Conservation (phyloP, 2,329 filamentous ascomycete species). For the Monascus ruber region DNA sequence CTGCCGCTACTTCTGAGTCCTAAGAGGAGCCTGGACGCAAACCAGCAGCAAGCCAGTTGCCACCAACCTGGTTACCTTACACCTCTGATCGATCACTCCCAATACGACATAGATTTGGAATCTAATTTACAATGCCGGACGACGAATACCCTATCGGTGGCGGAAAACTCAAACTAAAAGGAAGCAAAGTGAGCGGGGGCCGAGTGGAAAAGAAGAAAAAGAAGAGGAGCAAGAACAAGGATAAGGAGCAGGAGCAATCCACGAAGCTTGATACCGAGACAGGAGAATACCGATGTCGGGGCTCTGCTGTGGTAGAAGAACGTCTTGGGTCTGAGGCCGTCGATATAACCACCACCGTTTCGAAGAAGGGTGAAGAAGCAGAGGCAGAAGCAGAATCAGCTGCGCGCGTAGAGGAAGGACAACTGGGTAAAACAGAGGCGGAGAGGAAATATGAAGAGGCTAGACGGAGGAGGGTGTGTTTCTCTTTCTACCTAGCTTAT, state of each 20-base stretch:
- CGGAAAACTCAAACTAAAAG: constrained; percentile 78
- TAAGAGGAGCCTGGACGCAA: too few relatives aligned
- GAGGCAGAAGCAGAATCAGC: constrained; percentile 14
- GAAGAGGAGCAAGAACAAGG: constrained; percentile 32
- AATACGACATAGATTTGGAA: not conserved
- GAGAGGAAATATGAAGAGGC: constrained; percentile 72
- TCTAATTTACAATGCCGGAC: constrained; percentile 27
- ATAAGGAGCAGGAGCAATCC: constrained; percentile 3
- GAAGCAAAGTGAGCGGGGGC: constrained; percentile 49
- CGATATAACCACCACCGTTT: too few relatives aligned
- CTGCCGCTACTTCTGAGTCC: too few relatives aligned
- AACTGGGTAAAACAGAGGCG: constrained; percentile 63
- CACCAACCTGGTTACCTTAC: not conserved
- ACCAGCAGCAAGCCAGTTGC: too few relatives aligned
- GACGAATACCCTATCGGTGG: constrained; percentile 59
- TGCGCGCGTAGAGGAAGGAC: constrained; percentile 14
- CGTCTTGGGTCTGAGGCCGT: too few relatives aligned
- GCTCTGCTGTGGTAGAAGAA: too few relatives aligned
- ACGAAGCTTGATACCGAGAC: too few relatives aligned
- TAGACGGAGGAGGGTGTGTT: constrained; percentile 63
- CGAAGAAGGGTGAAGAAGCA: constrained; percentile 7
- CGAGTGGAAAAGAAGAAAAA: constrained; percentile 38
- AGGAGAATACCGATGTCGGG: too few relatives aligned
- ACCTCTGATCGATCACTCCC: not conserved
- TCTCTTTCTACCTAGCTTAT: constrained; percentile 2